A percentile compares a stretch with the other conserved stretches of the same genome.
Conservation (phyloP, 169 alveolate species). For the Eimeria acervulina region DNA sequence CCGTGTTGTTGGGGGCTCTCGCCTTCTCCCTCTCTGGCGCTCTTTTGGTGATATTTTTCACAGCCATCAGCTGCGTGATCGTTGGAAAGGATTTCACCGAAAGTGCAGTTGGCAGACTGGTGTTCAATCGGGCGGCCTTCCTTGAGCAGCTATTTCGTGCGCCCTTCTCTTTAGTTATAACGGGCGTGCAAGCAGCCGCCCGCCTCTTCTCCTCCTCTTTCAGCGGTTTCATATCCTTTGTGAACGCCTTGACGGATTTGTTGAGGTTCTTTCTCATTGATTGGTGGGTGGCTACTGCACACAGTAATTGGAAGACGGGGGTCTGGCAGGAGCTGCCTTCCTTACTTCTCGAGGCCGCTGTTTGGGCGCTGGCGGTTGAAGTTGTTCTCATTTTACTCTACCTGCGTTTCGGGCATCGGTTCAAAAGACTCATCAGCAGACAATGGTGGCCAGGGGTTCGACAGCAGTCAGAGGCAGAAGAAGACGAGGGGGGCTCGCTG, state of each 20-base stretch:
- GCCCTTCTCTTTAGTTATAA: neutral
- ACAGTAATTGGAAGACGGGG: neutral
- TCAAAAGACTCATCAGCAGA: neutral
- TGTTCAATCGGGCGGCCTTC: conserved; percentile 23
- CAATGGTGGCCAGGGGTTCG: too few relatives aligned
- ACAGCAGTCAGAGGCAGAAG: too few relatives aligned
- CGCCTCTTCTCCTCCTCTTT: neutral
- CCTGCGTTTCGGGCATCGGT: neutral
- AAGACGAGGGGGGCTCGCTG: neutral
- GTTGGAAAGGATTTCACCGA: conserved; percentile 26
- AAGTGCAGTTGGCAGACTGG: conserved; percentile 6
- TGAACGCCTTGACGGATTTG: neutral
- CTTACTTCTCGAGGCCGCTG: neutral
- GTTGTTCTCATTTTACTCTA: neutral
- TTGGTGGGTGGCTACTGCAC: neutral
- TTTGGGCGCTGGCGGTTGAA: neutral
- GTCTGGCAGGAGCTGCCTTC: neutral
- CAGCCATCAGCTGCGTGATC: conserved; percentile 13
- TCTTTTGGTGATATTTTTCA: neutral
- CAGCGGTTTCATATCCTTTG: neutral
- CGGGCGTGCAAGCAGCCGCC: neutral
- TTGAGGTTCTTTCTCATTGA: neutral
- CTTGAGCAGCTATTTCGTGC: neutral
- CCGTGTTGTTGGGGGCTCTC: neutral
- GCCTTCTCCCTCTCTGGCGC: conserved; percentile 6